Percentiles rank a stretch among this genome's conserved stretches.
These are phyloP conservation scores for Neonectria neomacrospora DNA, from an alignment of 2,329 filamentous ascomycete species.

Conservation along the genomic window DNA sequence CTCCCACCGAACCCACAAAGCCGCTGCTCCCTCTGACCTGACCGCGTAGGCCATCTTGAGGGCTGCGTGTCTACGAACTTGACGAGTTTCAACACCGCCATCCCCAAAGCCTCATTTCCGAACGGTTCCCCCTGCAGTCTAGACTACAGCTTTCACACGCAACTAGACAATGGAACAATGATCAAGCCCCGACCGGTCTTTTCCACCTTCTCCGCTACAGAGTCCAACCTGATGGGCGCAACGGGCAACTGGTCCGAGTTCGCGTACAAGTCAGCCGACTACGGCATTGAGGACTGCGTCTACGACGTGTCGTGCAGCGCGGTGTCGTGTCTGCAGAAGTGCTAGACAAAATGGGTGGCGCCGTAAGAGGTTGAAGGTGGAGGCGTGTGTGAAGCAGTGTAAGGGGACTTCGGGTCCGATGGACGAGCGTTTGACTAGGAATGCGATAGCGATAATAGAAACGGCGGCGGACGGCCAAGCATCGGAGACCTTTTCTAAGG, in stretches of 20 bases:
- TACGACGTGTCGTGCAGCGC: slow-evolving; percentile 4
- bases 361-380: slow-evolving; percentile 7
- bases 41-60: slow-evolving; percentile 13
- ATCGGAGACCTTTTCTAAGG: neutral
- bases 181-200: neutral
- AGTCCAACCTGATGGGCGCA: slow-evolving; percentile 8
- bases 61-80: slow-evolving; percentile 14
- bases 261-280: neutral
- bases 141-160: neutral
- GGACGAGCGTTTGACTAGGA: slow-evolving; percentile 2
- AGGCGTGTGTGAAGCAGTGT: slow-evolving; percentile 11
- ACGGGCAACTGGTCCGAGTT: slow-evolving; percentile 13
- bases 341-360: slow-evolving; percentile 12
- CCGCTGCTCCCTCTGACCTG: neutral
- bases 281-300: slow-evolving; percentile 4
- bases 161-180: neutral
- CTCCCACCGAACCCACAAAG: neutral
- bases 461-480: neutral
- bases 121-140: slow-evolving; percentile 2
- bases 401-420: slow-evolving; percentile 7
- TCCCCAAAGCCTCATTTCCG: slow-evolving; percentile 15
- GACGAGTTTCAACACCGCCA: slow-evolving; percentile 6
- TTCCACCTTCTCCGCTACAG: neutral
- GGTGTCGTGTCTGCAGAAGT: slow-evolving; percentile 11
- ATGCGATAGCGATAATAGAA: slow-evolving; percentile 3